Base-by-base conservation (phyloP, 176 grass and related monocot genomes). In the Panicum miliaceum region DNA sequence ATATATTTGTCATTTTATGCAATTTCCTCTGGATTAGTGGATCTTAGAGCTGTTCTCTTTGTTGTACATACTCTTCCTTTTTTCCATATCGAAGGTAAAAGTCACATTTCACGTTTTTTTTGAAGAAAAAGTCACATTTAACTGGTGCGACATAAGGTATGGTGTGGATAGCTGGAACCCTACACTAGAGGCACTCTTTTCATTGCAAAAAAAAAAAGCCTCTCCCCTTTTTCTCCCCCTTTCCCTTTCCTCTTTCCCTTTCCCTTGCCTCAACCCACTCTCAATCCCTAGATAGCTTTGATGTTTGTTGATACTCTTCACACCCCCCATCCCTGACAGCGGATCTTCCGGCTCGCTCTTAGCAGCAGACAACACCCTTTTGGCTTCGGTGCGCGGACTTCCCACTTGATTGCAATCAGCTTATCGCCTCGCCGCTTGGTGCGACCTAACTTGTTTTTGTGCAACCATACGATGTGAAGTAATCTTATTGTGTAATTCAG, bases 181-280 rank as follows among this genome's bases (percentile, higher is more conserved):
- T 71, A 29, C 38, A 75, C 69, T 46, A 26, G 48, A 56, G 23
- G 25, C 64, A 26, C 15, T 66, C 37, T 46, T n/a, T 26, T 71
- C 19, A 53, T 79, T 50, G 26, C 6, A 79, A 64, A 19, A 22
- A 69, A 58, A 65, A 38, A 0, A 0, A n/a, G 74, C 32, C 79
- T 34, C n/a, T 50, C 25, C 15, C 32, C 54, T 76, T 77, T 77
- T 29, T 18, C 8, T 50, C 19, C 27, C 70, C 71, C n/a, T 61
- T 82, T 77, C 72, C 32, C 57, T 32, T 68, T 36, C 8, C 65
- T 23, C 13, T 20, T 68, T 25, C 42, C 10, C 36, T 78, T 61
- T 77, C 56, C 75, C 71, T 72, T 87, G 19, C 71, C 71, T 37
- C 71, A 26, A 46, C 41, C 36, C 74, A 79, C 37, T 46, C 46